Base-by-base conservation (phyloP, 768 basidiomycete species). In the Lentinula sp. region DNA sequence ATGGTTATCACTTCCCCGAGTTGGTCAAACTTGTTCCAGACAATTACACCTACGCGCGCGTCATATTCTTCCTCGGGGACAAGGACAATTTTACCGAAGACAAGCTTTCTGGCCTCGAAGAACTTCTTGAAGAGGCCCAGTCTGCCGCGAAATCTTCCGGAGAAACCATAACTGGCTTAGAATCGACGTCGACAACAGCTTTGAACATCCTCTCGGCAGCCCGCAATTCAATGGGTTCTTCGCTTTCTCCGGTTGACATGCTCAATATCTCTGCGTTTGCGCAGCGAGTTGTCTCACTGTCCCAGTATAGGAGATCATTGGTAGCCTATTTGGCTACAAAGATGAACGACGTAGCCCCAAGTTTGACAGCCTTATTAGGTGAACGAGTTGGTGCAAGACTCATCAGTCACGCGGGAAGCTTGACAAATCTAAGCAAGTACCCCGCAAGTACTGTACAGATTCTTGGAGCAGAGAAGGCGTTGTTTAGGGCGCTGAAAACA, bases 1-100 rank as follows among this genome's bases (percentile, higher is more conserved):
- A 98, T 73, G 96, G 96, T 6, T 98, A 95, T 78, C 96, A 98
- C 73, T 98, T 97, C 81, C 96, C 96, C 42, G 96, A 98, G 76
- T 90, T 98, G 66, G 84, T 96, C 77, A 88, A 83, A 63, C 81
- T 98, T 70, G 94, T 98, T 0, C 85, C 95, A 60, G 96, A 98
- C 75, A 96, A 97, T 72, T 86, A 93, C 75, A 87, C 91, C 70
- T 98, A 97, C 71, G 95, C 95, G n/a, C 81, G 81, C 15, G 81
- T 87, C 15, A 91, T 85, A 13, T 85, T 88, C 66, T 87, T 94
- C 70, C 91, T 98, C 65, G 94, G 95, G 35, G 86, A 95, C 75
- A 95, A 97, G 79, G 88, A 93, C 62, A 76, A 80, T 0, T 72
- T 98, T 32, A 74, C 78, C 37, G 93, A 93, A 71, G 88, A 91